Percentiles rank a stretch among this genome's conserved stretches.
phyloP scores from a whole-genome alignment of 345 rosid genomes.

The Citrus unshiu region DNA sequence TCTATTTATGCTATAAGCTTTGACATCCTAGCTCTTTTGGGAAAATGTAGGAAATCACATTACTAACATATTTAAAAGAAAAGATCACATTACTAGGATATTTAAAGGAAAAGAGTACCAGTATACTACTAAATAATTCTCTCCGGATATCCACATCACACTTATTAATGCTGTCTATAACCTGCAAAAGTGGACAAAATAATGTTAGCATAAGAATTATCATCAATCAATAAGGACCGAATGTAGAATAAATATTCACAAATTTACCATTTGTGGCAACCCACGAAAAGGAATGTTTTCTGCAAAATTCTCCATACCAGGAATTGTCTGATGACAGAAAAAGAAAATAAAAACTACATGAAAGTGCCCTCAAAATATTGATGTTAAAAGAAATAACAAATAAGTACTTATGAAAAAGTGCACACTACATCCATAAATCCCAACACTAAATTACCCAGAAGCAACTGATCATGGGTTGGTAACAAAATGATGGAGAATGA shows the following conservation, averaged over 20 bases:
- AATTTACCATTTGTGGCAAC: constrained; percentile 86
- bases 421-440: neutral
- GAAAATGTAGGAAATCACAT: neutral
- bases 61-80: neutral
- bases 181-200: constrained; percentile 44
- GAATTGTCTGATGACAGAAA: constrained; percentile 62
- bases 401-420: neutral
- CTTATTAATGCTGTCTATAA: constrained; percentile 86
- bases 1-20: neutral
- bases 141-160: constrained; percentile 95
- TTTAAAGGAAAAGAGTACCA: constrained; percentile 41
- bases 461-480: neutral
- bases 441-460: neutral
- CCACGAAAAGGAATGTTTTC: constrained; percentile 73
- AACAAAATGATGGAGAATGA: neutral
- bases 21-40: neutral
- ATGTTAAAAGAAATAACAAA: neutral
- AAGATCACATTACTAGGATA: neutral
- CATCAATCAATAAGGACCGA: neutral
- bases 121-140: constrained; percentile 85
- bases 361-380: neutral
- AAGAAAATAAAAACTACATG: neutral
- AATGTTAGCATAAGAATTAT: neutral
- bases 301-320: constrained; percentile 71
- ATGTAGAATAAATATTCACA: constrained; percentile 1